Conservation (phyloP, 2,329 filamentous ascomycete genomes). For the Stachybotrys chlorohalonatus region DNA sequence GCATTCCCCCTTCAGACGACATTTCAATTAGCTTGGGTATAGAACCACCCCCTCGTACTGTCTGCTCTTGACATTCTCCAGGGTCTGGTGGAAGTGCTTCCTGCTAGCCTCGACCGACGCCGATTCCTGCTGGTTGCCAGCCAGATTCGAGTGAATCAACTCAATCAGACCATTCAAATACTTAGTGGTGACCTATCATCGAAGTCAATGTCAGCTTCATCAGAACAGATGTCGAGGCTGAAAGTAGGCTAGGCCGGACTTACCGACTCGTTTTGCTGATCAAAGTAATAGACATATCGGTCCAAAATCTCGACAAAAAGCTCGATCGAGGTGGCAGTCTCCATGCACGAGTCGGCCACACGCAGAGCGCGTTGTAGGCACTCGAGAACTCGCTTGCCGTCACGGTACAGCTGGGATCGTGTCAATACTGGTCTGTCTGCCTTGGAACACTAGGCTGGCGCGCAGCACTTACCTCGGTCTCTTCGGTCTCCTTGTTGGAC, state of each 20-base stretch:
- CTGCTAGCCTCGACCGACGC: conserved; percentile 79
- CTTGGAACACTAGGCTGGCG: not conserved
- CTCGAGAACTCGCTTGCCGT: conserved; percentile 93
- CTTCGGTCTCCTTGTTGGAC: conserved; percentile 69
- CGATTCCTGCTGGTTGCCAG: conserved; percentile 73
- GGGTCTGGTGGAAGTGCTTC: conserved; percentile 87
- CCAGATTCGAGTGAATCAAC: conserved; percentile 92
- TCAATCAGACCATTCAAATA: conserved; percentile 98
- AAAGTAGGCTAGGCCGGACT: conserved; percentile 14
- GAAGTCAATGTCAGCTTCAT: conserved; percentile 6
- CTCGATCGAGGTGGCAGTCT: conserved; percentile 92
- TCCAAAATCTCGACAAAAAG: conserved; percentile 98
- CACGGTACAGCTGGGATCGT: conserved; percentile 71
- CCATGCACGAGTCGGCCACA: conserved; percentile 98
- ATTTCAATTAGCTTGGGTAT: conserved; percentile 34
- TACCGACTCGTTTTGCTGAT: conserved; percentile 94
- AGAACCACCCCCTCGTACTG: conserved; percentile 90
- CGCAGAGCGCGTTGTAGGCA: conserved; percentile 91
- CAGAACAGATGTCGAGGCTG: not conserved
- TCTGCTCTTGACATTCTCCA: conserved; percentile 85
- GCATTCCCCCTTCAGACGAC: not conserved
- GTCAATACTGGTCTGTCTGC: conserved; percentile 11
- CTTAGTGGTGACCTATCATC: conserved; percentile 70
- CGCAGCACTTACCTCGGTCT: conserved; percentile 50
- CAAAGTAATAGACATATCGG: conserved; percentile 98